Evolutionary conservation across 139 green algal genomes (phyloP).

Genomic region (Chlamydomonas schloesseri): DNA sequence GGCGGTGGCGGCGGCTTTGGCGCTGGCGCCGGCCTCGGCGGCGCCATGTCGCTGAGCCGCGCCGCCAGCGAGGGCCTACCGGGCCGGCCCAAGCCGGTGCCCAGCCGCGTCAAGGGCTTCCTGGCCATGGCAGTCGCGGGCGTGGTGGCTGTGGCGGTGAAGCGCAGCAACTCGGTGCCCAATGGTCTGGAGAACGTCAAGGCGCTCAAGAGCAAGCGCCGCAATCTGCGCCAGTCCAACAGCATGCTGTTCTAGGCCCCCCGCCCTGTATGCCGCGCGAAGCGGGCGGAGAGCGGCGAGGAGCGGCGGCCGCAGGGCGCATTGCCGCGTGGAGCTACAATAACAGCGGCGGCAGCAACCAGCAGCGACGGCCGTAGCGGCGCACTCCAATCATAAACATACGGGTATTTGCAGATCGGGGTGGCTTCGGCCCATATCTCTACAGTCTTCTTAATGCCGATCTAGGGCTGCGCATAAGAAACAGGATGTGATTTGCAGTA

Average conservation of each 20-base stretch:
- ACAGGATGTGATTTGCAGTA: too few relatives aligned
- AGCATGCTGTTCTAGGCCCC: slow-evolving; percentile 11
- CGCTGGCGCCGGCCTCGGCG: not conserved
- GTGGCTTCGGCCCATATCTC: too few relatives aligned
- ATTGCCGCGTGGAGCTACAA: too few relatives aligned
- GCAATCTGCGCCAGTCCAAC: not conserved
- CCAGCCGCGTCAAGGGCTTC: slow-evolving; percentile 19
- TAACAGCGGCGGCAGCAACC: too few relatives aligned
- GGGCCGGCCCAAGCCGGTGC: slow-evolving; percentile 1
- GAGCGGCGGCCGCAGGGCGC: too few relatives aligned
- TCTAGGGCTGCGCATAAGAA: too few relatives aligned
- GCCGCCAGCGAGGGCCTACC: not conserved
- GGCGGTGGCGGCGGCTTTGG: not conserved
- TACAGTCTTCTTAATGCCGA: too few relatives aligned
- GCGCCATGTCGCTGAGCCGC: not conserved
- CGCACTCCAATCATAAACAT: too few relatives aligned
- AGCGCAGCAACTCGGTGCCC: slow-evolving; percentile 24
- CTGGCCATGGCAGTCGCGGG: slow-evolving; percentile 59
- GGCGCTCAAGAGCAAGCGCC: slow-evolving; percentile 20
- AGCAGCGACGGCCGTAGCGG: too few relatives aligned
- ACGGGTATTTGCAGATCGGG: too few relatives aligned
- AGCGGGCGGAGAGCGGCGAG: too few relatives aligned
- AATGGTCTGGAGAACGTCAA: slow-evolving; percentile 10
- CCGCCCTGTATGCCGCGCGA: too few relatives aligned
- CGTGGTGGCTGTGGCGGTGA: slow-evolving; percentile 53